These are phyloP conservation scores for Gillenia trifoliata DNA, from an alignment of 306 rosid species.

Conservation along the genomic window DNA sequence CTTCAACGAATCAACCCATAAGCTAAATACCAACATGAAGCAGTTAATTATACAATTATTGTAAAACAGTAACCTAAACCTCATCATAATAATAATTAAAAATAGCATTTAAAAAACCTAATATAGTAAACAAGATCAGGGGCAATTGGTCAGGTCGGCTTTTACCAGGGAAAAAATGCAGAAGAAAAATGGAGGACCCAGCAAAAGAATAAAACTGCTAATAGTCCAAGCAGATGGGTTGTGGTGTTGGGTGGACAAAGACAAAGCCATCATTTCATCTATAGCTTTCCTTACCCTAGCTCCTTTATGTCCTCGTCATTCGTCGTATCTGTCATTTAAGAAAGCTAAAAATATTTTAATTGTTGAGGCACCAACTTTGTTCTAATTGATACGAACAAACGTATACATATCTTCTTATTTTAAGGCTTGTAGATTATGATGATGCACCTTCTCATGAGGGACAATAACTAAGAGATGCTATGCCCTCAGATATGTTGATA, in stretches of 20 bases:
- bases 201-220: conserved; percentile 29
- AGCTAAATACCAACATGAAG: conserved; percentile 21
- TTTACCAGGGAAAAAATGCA: neutral
- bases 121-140: neutral
- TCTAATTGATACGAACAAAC: conserved; percentile 50
- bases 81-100: neutral
- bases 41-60: conserved; percentile 35
- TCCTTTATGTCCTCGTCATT: conserved; percentile 80
- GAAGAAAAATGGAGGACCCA: conserved; percentile 4
- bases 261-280: conserved; percentile 50
- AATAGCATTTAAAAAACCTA: neutral
- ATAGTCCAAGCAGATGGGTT: conserved; percentile 41
- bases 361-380: conserved; percentile 55
- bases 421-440: neutral
- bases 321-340: conserved; percentile 46
- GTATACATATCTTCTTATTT: neutral
- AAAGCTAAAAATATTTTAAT: conserved; percentile 13
- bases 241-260: conserved; percentile 37
- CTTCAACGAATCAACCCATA: conserved; percentile 43
- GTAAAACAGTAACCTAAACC: conserved; percentile 29
- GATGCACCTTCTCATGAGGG: neutral
- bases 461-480: neutral
- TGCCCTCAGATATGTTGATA: conserved; percentile 7
- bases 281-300: conserved; percentile 40
- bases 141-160: neutral